Percentiles rank a stretch among this genome's conserved stretches.
phyloP scores from a whole-genome alignment of 1,284 basidiomycete genomes.

The Ustilago trichophora region DNA sequence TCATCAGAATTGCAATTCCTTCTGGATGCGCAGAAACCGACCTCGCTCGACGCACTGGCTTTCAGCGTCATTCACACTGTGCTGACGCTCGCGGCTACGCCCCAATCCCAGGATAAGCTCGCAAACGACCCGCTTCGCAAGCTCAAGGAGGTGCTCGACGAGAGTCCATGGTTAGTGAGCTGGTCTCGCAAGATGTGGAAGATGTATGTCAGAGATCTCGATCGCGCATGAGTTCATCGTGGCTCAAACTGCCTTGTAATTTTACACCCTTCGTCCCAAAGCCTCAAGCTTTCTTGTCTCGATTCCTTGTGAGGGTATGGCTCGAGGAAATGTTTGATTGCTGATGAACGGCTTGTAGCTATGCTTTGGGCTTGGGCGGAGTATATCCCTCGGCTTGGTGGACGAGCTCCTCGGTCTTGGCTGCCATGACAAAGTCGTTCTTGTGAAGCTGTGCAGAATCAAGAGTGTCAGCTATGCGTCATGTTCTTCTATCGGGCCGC shows the following conservation, averaged over 20 bases:
- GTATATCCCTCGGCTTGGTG: slow-evolving; percentile 50
- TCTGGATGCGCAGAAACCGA: slow-evolving; percentile 16
- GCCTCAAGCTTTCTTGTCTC: too few species aligned
- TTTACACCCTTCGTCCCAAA: too few species aligned
- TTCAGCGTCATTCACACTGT: slow-evolving; percentile 52
- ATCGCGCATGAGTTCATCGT: slow-evolving; percentile 18
- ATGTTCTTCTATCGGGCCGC: too few species aligned
- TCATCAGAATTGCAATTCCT: slow-evolving; percentile 9
- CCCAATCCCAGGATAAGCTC: slow-evolving; percentile 9
- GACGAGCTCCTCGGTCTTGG: slow-evolving; percentile 60
- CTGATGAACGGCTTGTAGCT: too few species aligned
- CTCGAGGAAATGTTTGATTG: too few species aligned
- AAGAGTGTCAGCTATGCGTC: neutral
- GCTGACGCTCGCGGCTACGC: slow-evolving; percentile 45
- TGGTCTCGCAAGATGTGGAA: slow-evolving; percentile 48
- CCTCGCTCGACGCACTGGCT: slow-evolving; percentile 43
- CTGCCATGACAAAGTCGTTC: slow-evolving; percentile 65
- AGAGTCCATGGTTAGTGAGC: slow-evolving; percentile 30
- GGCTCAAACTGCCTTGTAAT: too few species aligned
- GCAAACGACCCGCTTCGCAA: slow-evolving; percentile 12
- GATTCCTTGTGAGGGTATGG: too few species aligned
- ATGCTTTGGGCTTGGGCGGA: slow-evolving; percentile 28
- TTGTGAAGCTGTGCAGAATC: slow-evolving; percentile 50
- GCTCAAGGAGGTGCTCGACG: slow-evolving; percentile 36
- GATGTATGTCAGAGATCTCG: slow-evolving; percentile 29